Percentiles rank a stretch among this genome's conserved stretches.
Evolutionary conservation across 73 alveolate genomes (phyloP).

Genomic region (Tetrahymena borealis): DNA sequence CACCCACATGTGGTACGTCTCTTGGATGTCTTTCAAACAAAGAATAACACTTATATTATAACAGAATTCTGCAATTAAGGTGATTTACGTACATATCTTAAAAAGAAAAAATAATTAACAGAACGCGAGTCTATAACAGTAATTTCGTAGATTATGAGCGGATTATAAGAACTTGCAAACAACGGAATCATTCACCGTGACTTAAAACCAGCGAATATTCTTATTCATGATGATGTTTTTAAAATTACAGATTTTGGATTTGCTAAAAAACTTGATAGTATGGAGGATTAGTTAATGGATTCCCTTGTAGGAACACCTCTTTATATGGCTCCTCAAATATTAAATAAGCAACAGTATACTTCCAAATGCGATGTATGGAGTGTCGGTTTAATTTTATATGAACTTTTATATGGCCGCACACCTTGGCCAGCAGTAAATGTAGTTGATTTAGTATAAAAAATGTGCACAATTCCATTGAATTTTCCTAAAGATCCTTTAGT

Average conservation of each 20-base stretch:
- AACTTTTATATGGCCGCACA: slow-evolving; percentile 66
- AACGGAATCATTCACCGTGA: slow-evolving; percentile 40
- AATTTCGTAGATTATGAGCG: slow-evolving; percentile 17
- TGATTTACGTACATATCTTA: slow-evolving; percentile 11
- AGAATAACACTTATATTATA: slow-evolving; percentile 18
- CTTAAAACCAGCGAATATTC: slow-evolving; percentile 34
- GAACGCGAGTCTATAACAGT: slow-evolving; percentile 10
- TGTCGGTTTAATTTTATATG: slow-evolving; percentile 74
- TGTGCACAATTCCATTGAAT: not conserved
- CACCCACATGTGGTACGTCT: slow-evolving; percentile 26
- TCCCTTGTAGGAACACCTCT: slow-evolving; percentile 79
- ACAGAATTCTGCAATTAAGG: slow-evolving; percentile 42
- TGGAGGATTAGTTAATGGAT: slow-evolving; percentile 28
- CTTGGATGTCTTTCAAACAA: slow-evolving; percentile 31
- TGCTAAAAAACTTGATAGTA: slow-evolving; percentile 19
- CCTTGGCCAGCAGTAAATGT: slow-evolving; percentile 56
- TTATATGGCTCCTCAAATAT: slow-evolving; percentile 75
- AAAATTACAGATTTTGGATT: slow-evolving; percentile 51
- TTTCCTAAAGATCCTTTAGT: slow-evolving; percentile 12
- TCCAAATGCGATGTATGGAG: slow-evolving; percentile 74
- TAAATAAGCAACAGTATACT: slow-evolving; percentile 59
- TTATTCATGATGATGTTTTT: slow-evolving; percentile 12
- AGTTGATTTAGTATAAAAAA: slow-evolving; percentile 25
- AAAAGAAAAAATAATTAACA: not conserved
- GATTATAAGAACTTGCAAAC: slow-evolving; percentile 15